These are phyloP conservation scores for Psilocybe cyanescens DNA, from an alignment of 768 basidiomycete genomes.

Conservation along the genomic window DNA sequence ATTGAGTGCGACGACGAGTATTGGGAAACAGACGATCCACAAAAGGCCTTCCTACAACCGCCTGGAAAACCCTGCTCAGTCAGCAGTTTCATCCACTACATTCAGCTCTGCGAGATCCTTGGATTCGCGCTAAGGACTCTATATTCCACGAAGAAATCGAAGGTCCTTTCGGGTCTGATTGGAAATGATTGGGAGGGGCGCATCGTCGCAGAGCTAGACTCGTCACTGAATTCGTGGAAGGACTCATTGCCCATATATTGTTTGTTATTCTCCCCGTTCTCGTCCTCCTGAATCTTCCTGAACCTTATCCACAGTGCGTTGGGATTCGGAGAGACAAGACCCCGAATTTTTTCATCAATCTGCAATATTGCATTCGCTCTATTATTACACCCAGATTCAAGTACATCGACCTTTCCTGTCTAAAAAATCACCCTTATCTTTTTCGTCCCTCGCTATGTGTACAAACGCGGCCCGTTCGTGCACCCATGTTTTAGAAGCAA, in stretches of 20 bases:
- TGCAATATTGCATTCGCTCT: slow-evolving; percentile 44
- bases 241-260: slow-evolving; percentile 59
- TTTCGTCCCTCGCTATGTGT: slow-evolving; percentile 69
- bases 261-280: slow-evolving; percentile 2
- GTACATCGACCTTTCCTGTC: slow-evolving; percentile 73
- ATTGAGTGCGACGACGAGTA: slow-evolving; percentile 60
- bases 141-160: slow-evolving; percentile 45
- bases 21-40: slow-evolving; percentile 49
- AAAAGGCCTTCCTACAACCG: slow-evolving; percentile 64
- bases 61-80: slow-evolving; percentile 56
- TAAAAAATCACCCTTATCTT: slow-evolving; percentile 41
- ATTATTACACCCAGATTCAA: slow-evolving; percentile 61
- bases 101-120: slow-evolving; percentile 67
- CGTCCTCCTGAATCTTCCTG: not conserved
- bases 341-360: slow-evolving; percentile 52
- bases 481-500: slow-evolving; percentile 66
- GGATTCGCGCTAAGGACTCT: slow-evolving; percentile 67
- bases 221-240: slow-evolving; percentile 64
- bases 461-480: slow-evolving; percentile 75
- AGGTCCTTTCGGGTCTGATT: slow-evolving; percentile 38
- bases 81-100: slow-evolving; percentile 52
- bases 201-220: slow-evolving; percentile 65
- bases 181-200: slow-evolving; percentile 59
- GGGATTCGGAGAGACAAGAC: slow-evolving; percentile 27
- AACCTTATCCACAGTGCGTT: slow-evolving; percentile 17